Base-by-base conservation (phyloP, 2,329 filamentous ascomycete genomes). In the Exophiala sp. region DNA sequence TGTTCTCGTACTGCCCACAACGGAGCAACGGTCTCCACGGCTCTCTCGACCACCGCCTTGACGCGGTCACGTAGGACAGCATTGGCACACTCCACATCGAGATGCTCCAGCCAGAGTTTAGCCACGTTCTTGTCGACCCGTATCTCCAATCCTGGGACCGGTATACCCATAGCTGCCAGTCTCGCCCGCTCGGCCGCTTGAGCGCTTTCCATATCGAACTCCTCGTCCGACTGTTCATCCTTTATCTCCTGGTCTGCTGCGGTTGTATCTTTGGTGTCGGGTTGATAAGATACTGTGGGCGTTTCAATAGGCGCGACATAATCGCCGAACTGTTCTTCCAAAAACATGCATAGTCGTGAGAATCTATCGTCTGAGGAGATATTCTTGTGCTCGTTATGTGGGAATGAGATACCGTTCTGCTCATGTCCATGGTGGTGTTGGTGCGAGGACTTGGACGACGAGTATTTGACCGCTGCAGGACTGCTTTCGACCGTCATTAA, bases 251-350 rank as follows among this genome's bases (percentile, higher is more conserved):
- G 42, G 20, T 64, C 63, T 34, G 54, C 42, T 12, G 53, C 29
- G 14, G 65, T 66, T n/a, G 69, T 67, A 3, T 66, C 61, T 52
- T 72, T 69, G 55, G 64, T 64, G 8, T 69, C 63, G 10, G 50
- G 29, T 11, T 43, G 49, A 49, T 63, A 66, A n/a, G 66, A 61
- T 29, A 74, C 63, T 69, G 69, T 84, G 81, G 55, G 90, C 75
- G 66, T 75, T 18, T 85, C 80, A 61, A 97, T 88, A 3, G 92
- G 91, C 0, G 81, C 78, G 52, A 97, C 85, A 55, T 89, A 86
- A 60, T 94, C 86, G 58, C 94, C 94, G 67, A 99, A 99, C 70
- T 99, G 94, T 2, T 91, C 89, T 76, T 99, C 94, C 11, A 99
- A 85, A 76, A 99, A 96, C 84, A 96, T 89, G 73, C 95, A 87